Conservation (phyloP, 1,284 basidiomycete genomes). For the Microstroma glucosiphilum region DNA sequence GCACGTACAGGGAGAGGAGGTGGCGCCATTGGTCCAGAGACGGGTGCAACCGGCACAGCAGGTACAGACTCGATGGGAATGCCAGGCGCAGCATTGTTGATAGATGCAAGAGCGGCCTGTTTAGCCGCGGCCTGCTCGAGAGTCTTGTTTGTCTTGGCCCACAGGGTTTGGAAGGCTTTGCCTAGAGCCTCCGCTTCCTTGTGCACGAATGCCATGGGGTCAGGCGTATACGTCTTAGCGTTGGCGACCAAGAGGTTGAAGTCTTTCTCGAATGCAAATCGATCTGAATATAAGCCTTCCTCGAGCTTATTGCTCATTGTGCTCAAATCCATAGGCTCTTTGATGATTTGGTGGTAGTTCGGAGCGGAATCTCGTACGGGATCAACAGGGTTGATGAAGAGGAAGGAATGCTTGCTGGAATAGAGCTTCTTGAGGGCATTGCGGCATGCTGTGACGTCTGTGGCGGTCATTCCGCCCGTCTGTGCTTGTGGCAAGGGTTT, state of each 20-base stretch:
- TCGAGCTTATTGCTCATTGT: slow-evolving; percentile 83
- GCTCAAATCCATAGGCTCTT: slow-evolving; percentile 87
- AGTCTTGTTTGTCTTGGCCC: slow-evolving; percentile 53
- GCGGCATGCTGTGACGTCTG: slow-evolving; percentile 73
- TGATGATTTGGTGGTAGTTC: slow-evolving; percentile 77
- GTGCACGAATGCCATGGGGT: slow-evolving; percentile 65
- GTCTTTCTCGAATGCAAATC: slow-evolving; percentile 77
- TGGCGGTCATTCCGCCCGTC: slow-evolving; percentile 69
- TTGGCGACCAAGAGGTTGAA: slow-evolving; percentile 83
- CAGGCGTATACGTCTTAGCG: slow-evolving; percentile 74
- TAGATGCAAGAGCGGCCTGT: slow-evolving; percentile 1
- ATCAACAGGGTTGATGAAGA: slow-evolving; percentile 80
- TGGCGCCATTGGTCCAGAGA: not conserved
- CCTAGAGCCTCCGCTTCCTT: slow-evolving; percentile 72
- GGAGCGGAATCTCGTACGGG: slow-evolving; percentile 50
- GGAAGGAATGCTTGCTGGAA: slow-evolving; percentile 62
- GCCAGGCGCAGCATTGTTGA: not conserved
- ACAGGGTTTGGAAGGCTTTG: slow-evolving; percentile 75
- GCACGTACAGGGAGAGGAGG: slow-evolving; percentile 4
- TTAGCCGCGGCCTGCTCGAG: slow-evolving; percentile 47
- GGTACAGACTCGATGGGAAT: not conserved
- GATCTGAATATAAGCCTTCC: slow-evolving; percentile 70
- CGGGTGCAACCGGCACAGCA: not conserved
- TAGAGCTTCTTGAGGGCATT: slow-evolving; percentile 73
- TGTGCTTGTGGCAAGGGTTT: slow-evolving; percentile 56